Base-by-base conservation (phyloP, 805 yeast species). In the Lachancea sp. region DNA sequence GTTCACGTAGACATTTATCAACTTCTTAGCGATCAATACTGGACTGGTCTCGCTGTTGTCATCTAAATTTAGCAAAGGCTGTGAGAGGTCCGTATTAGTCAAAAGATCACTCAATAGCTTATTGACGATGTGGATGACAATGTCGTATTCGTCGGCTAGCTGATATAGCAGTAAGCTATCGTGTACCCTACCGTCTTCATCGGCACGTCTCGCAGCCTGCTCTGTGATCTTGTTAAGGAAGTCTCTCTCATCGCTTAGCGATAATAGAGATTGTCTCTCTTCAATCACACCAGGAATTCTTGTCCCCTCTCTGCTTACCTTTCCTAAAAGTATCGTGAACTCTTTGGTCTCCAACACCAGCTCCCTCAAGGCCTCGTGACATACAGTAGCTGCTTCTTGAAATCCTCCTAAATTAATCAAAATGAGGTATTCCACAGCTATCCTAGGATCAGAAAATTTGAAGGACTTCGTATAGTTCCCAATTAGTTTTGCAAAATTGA, bases 101-200 rank as follows among this genome's bases (percentile, higher is more conserved):
- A 90, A 67, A 16, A 80, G 71, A 57, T 89, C 95, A 24, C 96
- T 87, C 26, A 92, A 66, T 22, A 86, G 64, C 51, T 78, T 74
- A 64, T 85, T 88, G 48, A 88, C 76, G 44, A 87, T 72, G 1
- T 74, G 61, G 7, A 90, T 73, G 11, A 87, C 97, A 22, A 83
- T 79, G 55, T 83, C 83, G 59, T 83, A 83, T 50, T 89, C 95
- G 62, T 85, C 94, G 35, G 95, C 78, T 48, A 90, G 72, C 63
- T 89, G 96, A 58, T 85, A 90, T 40, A 92, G 71, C 42, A 85
- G 68, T 45, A 92, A 73, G 15, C 96, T 85, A 56, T 92, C 97
- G 46, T 81, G 77, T 11, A 78, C 71, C 55, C 95, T 74, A 6
- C 97, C 97, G 54, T 89, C 97, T 50, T 86, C 92, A 53, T 85